phyloP scores from a whole-genome alignment of 2,329 filamentous ascomycete species.

The Cercospora zeina region DNA sequence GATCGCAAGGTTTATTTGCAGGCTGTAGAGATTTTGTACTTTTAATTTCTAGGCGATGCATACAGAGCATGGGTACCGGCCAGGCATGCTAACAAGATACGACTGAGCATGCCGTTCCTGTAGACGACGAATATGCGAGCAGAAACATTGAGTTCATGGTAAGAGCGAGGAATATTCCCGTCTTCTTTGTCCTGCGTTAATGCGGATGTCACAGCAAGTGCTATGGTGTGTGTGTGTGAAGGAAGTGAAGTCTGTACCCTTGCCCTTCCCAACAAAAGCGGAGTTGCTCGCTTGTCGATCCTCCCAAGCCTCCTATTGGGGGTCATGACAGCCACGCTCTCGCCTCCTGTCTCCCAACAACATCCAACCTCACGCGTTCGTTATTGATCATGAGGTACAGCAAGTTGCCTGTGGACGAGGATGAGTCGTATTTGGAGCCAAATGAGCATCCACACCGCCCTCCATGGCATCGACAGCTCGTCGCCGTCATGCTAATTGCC shows the following conservation, averaged over 20 bases:
- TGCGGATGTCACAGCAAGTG: too few species aligned
- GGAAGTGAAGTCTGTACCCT: neutral
- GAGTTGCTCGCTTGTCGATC: neutral
- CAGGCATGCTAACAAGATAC: too few species aligned
- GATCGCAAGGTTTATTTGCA: too few species aligned
- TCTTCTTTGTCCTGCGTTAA: too few species aligned
- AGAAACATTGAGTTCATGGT: too few species aligned
- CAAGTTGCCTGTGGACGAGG: neutral
- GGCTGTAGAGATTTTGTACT: too few species aligned
- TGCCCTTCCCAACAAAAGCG: neutral
- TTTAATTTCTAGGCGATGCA: too few species aligned
- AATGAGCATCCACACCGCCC: neutral
- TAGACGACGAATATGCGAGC: too few species aligned
- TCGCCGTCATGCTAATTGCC: neutral
- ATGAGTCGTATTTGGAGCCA: neutral
- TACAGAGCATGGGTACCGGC: too few species aligned
- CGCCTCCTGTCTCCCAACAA: neutral
- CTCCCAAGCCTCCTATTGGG: neutral
- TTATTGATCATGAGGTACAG: neutral
- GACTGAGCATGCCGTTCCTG: too few species aligned
- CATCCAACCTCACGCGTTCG: neutral
- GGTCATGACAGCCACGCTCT: neutral
- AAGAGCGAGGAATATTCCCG: too few species aligned
- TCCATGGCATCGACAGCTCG: conserved; percentile 4
- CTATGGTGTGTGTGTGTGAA: neutral